A percentile compares a stretch with the other conserved stretches of the same genome.
phyloP scores from a whole-genome alignment of 140 eudicot species.

The Flaveria floridana region DNA sequence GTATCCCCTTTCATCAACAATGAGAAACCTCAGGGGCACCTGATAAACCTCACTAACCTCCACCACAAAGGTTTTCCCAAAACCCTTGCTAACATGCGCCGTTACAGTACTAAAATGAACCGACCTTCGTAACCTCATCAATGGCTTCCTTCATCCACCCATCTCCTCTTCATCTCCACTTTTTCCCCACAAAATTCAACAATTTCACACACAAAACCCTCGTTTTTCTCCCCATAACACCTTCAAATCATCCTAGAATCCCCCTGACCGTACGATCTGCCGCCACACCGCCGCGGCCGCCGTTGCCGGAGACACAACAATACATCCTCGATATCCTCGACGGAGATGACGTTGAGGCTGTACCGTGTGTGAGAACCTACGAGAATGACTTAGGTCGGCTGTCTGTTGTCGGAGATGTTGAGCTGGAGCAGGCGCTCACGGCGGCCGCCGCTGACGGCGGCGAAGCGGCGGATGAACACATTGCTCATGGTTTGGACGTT shows the following conservation, averaged over 20 bases:
- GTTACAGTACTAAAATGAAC: slow-evolving; percentile 22
- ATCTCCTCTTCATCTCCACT: slow-evolving; percentile 28
- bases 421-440: slow-evolving; percentile 67
- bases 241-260: slow-evolving; percentile 23
- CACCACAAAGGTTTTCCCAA: slow-evolving; percentile 21
- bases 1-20: no score
- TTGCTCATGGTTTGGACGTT: slow-evolving; percentile 47
- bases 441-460: slow-evolving; percentile 99
- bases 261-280: slow-evolving; percentile 21
- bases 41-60: no score
- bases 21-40: no score
- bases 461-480: slow-evolving; percentile 67
- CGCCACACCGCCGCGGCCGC: slow-evolving; percentile 32
- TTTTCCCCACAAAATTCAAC: slow-evolving; percentile 18
- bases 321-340: slow-evolving; percentile 58
- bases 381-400: slow-evolving; percentile 81
- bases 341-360: slow-evolving; percentile 36
- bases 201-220: slow-evolving; percentile 19
- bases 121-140: slow-evolving; percentile 36
- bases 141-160: slow-evolving; percentile 49
- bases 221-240: slow-evolving; percentile 30
- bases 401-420: slow-evolving; percentile 66
- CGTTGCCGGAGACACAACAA: slow-evolving; percentile 46
- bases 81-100: slow-evolving; percentile 42
- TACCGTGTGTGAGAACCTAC: slow-evolving; percentile 71